phyloP scores from a whole-genome alignment of 2,329 filamentous ascomycete genomes.

The Curvularia spicifera region DNA sequence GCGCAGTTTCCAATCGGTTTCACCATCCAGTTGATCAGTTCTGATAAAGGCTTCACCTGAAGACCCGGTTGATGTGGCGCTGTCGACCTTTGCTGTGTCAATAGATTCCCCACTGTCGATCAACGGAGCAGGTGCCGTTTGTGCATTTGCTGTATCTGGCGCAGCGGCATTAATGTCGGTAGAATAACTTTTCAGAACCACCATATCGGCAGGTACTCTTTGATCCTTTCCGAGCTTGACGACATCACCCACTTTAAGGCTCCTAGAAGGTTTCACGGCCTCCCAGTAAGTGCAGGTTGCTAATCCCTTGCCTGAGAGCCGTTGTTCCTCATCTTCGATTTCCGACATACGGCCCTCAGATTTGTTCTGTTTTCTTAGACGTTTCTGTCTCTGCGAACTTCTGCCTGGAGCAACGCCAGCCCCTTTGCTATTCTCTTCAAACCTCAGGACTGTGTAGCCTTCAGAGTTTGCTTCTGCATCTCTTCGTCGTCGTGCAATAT shows the following conservation, averaged over 20 bases:
- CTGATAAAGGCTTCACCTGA: conserved; percentile 93
- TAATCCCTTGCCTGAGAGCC: conserved; percentile 41
- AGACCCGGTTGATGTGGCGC: conserved; percentile 40
- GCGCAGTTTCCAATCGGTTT: conserved; percentile 98
- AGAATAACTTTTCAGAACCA: conserved; percentile 83
- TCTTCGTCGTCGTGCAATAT: conserved; percentile 82
- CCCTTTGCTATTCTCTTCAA: conserved; percentile 63
- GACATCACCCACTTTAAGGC: conserved; percentile 94
- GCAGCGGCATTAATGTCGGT: conserved; percentile 26
- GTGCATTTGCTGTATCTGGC: conserved; percentile 5
- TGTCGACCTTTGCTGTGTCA: conserved; percentile 25
- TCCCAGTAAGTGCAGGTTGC: conserved; percentile 65
- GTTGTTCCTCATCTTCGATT: conserved; percentile 72
- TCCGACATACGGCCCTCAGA: conserved; percentile 62
- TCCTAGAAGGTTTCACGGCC: conserved; percentile 79
- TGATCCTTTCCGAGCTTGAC: conserved; percentile 91
- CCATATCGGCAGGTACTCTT: conserved; percentile 89
- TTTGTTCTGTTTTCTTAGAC: conserved; percentile 42
- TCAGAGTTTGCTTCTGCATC: conserved; percentile 96
- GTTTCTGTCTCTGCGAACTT: conserved; percentile 39
- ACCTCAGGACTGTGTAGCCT: conserved; percentile 77
- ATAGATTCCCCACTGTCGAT: conserved; percentile 29
- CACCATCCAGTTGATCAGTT: conserved; percentile 95
- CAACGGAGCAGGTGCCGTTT: conserved; percentile 22
- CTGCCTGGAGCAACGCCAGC: conserved; percentile 44